phyloP scores from a whole-genome alignment of 306 rosid genomes.

The Vigna reflexopilosa region DNA sequence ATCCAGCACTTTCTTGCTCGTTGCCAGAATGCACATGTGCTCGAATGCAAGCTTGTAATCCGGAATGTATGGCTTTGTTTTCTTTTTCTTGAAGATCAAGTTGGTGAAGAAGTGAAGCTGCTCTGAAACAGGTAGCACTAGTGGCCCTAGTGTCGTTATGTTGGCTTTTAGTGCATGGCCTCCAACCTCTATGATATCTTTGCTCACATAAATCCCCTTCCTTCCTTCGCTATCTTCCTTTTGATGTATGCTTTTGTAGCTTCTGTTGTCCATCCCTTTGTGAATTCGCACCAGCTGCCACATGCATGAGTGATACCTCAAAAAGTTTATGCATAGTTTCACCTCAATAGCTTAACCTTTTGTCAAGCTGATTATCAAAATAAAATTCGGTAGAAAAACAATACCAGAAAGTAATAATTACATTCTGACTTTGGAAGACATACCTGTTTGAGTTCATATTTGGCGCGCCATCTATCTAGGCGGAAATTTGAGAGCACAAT shows the following conservation, averaged over 20 bases:
- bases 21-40: conserved; percentile 59
- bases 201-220: conserved; percentile 56
- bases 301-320: conserved; percentile 1
- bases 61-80: conserved; percentile 56
- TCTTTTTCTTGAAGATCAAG: conserved; percentile 48
- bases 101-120: conserved; percentile 62
- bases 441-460: conserved; percentile 70
- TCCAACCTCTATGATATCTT: conserved; percentile 59
- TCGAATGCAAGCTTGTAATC: conserved; percentile 64
- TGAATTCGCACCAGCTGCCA: conserved; percentile 67
- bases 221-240: conserved; percentile 62
- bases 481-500: conserved; percentile 61
- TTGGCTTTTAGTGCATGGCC: conserved; percentile 63
- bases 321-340: neutral
- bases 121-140: conserved; percentile 65
- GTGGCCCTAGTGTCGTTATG: conserved; percentile 61
- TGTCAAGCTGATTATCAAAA: neutral
- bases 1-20: conserved; percentile 70
- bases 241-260: conserved; percentile 57
- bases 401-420: neutral
- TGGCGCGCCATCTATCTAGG: conserved; percentile 68
- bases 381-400: neutral
- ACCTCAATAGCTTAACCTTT: neutral
- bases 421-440: neutral
- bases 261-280: conserved; percentile 60